Conservation (phyloP, 116 monocot genomes). For the Dioscorea cayenensis region DNA sequence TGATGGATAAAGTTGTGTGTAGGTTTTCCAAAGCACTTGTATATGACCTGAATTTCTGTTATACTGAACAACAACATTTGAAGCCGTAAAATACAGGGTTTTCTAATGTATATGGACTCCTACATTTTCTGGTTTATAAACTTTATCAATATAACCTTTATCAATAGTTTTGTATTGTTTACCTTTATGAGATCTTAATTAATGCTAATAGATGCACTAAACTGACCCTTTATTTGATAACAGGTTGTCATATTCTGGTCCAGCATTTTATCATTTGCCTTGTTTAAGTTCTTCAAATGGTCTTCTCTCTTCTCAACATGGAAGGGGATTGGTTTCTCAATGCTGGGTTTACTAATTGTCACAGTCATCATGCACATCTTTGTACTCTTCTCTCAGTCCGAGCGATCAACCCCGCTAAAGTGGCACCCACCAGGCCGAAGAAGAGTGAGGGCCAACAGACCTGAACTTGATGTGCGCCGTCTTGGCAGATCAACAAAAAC, state of each 20-base stretch:
- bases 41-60: neutral
- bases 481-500: neutral
- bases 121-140: too few species aligned
- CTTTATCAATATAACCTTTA: neutral
- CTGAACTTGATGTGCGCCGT: too few species aligned
- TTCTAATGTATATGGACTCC: neutral
- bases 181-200: neutral
- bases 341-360: conserved; percentile 28
- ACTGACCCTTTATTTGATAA: neutral
- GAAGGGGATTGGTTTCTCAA: conserved; percentile 45
- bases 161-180: neutral
- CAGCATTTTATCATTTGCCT: conserved; percentile 29
- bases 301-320: conserved; percentile 47
- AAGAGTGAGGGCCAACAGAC: conserved; percentile 17
- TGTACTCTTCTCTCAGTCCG: conserved; percentile 48
- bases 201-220: neutral
- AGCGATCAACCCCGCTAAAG: conserved; percentile 47
- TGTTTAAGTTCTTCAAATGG: conserved; percentile 50
- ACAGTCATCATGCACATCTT: conserved; percentile 42
- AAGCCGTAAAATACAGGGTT: neutral
- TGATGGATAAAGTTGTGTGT: too few species aligned
- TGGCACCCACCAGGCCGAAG: conserved; percentile 38
- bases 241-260: conserved; percentile 60
- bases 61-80: neutral
- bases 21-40: too few species aligned